Base-by-base conservation (phyloP, 345 rosid genomes). In the Combretum micranthum region DNA sequence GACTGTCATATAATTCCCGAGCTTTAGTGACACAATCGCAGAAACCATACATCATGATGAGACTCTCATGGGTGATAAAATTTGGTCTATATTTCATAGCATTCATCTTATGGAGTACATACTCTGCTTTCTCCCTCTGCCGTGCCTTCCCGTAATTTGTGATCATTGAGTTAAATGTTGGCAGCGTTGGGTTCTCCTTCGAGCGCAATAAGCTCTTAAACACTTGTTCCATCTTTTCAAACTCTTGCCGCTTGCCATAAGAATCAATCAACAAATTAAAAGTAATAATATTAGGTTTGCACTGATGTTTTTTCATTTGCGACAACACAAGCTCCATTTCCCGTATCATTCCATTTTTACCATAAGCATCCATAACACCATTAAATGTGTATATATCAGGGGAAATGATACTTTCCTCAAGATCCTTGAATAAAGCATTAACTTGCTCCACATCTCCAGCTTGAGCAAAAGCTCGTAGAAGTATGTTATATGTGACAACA, bases 361-460 rank as follows among this genome's bases (percentile, higher is more conserved):
- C 98, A 67, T 86, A 88, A 1, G 85, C 98, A 80, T 88, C 98
- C 96, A 92, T 80, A 57, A 92, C 89, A 13, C 98, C 98, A 15
- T 92, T 92, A 39, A 63, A 92, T 0, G 96, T 88, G 52, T 84
- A 88, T 42, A 80, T 70, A 58, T 92, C 98, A 15, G 90, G 86
- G 0, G 90, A 73, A 70, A 92, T 59, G 21, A 59, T 55, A 51
- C 90, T 83, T 20, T 75, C 70, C 16, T 80, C 72, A 15, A 92
- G 83, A 43, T 88, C 95, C 76, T 92, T 80, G 43, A 88, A 84
- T 78, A 86, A 67, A 54, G 74, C 76, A 60, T 84, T 70, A 20
- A 88, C 98, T 68, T 84, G 84, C 44, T 69, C 82, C 32, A 86
- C 86, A 60, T 80, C 76, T 57, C 81, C 74, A 17, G 96, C 86